Evolutionary conservation across 371 early-diverging fungal species (phyloP), one percentile per base, ranked within the genome.

Genomic region (Pancytospora philotis): DNA sequence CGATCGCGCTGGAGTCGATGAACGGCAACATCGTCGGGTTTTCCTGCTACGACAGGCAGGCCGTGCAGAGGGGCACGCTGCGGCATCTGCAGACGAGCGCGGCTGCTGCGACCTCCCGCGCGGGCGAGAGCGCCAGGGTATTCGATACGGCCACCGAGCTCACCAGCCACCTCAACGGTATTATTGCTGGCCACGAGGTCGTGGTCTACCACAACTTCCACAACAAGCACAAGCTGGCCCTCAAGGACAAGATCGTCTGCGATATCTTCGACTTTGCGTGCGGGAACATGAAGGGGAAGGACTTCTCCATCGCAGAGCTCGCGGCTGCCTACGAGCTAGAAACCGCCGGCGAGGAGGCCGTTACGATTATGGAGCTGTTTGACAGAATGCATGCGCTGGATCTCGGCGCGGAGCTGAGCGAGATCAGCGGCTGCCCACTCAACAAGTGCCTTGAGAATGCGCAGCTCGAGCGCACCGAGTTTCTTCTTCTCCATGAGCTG

Each of bases 391-490:
- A 75, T 61, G 64, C 70, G 30, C 39, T 82, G 16, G 56, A 67
- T 2, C 61, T 82, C 30, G 71, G 76, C 25, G 74, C 72, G 49
- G 73, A 80, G 39, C 48, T 82, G 39, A 30, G 72, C n/a, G 68
- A 73, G 55, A 72, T 82, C 22, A 66, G 75, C 51, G 82, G 82
- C 60, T 69, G 64, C 36, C 56, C 63, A 19, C 19, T 81, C 13
- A 77, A 73, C 53, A 83, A 88, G 73, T 90, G 94, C 0, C 68
- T 84, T 25, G 83, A 92, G 81, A 93, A 94, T 37, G 89, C 87
- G n/a, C 83, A 95, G 38, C 91, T 96, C 6, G 97, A 96, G 71
- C 85, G 98, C 55, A 98, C 95, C 75, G 99, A 98, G 79, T 93
- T 85, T 67, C 84, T 96, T 6, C 79, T 99, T 30, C 80, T 99